phyloP scores from a whole-genome alignment of 257 asterid genomes.

The Solanum rostratum region DNA sequence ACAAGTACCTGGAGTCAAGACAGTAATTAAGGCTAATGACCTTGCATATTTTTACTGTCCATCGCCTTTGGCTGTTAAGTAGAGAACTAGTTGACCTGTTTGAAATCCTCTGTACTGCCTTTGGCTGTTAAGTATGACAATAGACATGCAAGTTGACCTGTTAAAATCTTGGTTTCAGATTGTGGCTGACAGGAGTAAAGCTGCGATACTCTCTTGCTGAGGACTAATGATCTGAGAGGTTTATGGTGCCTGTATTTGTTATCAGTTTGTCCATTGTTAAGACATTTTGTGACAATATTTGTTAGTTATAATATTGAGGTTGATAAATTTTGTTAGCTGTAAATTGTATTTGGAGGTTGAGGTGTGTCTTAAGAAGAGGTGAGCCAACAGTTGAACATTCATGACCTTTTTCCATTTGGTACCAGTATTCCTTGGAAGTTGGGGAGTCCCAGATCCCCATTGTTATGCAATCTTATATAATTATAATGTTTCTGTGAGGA shows the following conservation, averaged over 20 bases:
- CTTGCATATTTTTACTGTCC: not conserved
- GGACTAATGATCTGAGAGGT: not conserved
- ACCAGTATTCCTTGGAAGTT: not conserved
- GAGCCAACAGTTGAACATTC: not conserved
- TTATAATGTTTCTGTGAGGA: not conserved
- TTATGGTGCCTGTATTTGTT: not conserved
- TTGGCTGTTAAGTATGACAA: not conserved
- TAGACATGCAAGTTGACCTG: not conserved
- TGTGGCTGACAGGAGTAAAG: not conserved
- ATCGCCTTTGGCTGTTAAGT: not conserved
- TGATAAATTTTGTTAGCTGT: conserved; percentile 2
- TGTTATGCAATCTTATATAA: not conserved
- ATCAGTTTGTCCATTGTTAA: not conserved
- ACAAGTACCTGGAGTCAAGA: not conserved
- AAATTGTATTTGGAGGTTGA: not conserved
- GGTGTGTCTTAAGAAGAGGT: not conserved
- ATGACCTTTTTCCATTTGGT: not conserved
- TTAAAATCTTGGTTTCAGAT: not conserved
- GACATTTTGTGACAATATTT: not conserved
- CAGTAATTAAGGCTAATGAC: not conserved
- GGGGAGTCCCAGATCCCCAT: not conserved
- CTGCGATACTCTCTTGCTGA: not conserved
- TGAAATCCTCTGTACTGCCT: not conserved
- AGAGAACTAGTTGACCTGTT: not conserved
- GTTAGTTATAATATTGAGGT: not conserved